Evolutionary conservation across 352 stramenopile genomes (phyloP).

Genomic region (Phytopythium litorale): DNA sequence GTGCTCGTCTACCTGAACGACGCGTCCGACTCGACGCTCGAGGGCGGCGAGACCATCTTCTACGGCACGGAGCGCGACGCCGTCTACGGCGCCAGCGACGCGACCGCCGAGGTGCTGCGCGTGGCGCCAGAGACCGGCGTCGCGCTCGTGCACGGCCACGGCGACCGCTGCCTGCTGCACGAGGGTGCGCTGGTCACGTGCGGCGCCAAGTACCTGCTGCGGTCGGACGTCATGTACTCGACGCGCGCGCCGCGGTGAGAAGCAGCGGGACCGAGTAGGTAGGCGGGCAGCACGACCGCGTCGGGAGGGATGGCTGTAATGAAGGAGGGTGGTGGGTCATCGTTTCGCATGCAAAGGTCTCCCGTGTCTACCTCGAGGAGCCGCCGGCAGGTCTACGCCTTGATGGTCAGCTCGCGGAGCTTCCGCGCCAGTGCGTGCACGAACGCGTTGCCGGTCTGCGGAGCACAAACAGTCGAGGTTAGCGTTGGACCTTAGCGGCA

Average conservation of each 20-base stretch:
- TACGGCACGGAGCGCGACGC: slow-evolving; percentile 50
- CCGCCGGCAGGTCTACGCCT: slow-evolving; percentile 11
- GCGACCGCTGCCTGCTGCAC: slow-evolving; percentile 71
- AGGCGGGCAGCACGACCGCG: background rate
- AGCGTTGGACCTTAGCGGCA: background rate
- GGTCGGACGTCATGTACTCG: slow-evolving; percentile 82
- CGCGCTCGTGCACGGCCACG: slow-evolving; percentile 69
- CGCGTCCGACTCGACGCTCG: slow-evolving; percentile 61
- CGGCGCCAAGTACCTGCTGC: slow-evolving; percentile 70
- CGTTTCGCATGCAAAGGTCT: background rate
- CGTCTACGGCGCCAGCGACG: slow-evolving; percentile 8
- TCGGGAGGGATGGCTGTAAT: background rate
- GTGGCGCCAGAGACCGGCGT: slow-evolving; percentile 65
- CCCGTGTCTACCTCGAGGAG: background rate
- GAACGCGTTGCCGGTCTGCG: slow-evolving; percentile 53
- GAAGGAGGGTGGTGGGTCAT: background rate
- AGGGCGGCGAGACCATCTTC: slow-evolving; percentile 66
- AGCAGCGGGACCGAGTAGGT: background rate
- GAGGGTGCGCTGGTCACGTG: slow-evolving; percentile 60
- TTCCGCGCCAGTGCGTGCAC: slow-evolving; percentile 64
- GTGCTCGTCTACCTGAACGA: slow-evolving; percentile 85
- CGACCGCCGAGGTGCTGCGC: slow-evolving; percentile 17
- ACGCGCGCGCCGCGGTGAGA: slow-evolving; percentile 5
- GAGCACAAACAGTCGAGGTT: slow-evolving; percentile 5
- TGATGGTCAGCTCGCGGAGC: slow-evolving; percentile 54